A percentile compares a stretch with the other conserved stretches of the same genome.
Conservation (phyloP, 176 grass and related monocot genomes). For the Rhipidocladum racemiflorum region DNA sequence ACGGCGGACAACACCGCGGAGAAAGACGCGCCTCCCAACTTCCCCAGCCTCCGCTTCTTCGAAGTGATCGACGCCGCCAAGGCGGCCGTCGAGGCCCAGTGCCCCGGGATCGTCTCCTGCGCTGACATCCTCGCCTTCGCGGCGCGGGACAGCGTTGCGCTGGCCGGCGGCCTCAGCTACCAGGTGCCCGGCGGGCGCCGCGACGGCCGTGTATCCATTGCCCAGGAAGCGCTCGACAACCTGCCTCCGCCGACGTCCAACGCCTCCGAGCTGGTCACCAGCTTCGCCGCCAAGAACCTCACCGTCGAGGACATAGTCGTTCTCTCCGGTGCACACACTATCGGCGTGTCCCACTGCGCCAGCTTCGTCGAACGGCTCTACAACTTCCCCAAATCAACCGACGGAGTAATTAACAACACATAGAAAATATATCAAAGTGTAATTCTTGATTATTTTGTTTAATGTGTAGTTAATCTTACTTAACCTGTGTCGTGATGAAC, state of each 20-base stretch:
- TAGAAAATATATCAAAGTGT: background rate
- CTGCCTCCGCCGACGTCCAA: slow-evolving; percentile 38
- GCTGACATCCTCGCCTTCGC: slow-evolving; percentile 72
- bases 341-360: slow-evolving; percentile 53
- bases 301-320: slow-evolving; percentile 48
- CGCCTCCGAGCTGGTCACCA: slow-evolving; percentile 5
- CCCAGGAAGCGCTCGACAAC: background rate
- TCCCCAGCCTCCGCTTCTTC: slow-evolving; percentile 54
- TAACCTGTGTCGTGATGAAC: background rate
- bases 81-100: slow-evolving; percentile 38
- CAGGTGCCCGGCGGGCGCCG: slow-evolving; percentile 45
- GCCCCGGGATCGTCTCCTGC: slow-evolving; percentile 57
- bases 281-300: slow-evolving; percentile 50
- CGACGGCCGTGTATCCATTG: slow-evolving; percentile 35
- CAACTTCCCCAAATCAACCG: slow-evolving; percentile 37
- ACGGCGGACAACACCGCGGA: background rate
- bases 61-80: slow-evolving; percentile 48
- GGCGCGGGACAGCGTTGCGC: slow-evolving; percentile 44
- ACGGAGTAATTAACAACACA: background rate
- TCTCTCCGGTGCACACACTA: slow-evolving; percentile 59
- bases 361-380: slow-evolving; percentile 39
- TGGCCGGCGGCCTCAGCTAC: slow-evolving; percentile 34
- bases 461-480: no score
- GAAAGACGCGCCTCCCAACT: slow-evolving; percentile 43
- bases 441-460: no score